These are phyloP conservation scores for Cadophora malorum DNA, from an alignment of 2,329 filamentous ascomycete genomes.

Conservation along the genomic window DNA sequence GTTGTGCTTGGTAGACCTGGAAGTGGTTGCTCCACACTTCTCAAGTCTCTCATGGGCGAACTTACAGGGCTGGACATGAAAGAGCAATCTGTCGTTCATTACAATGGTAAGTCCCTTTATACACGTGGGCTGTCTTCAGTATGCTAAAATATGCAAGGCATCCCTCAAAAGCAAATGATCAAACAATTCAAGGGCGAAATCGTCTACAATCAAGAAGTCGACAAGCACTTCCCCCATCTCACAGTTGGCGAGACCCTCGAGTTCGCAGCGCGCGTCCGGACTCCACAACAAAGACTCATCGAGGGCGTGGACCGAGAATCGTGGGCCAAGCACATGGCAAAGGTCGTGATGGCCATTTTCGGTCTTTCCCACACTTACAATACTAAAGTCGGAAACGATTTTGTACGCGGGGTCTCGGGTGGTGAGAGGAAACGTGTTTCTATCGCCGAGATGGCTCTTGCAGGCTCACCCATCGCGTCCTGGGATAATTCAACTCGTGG, in stretches of 20 bases:
- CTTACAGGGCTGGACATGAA: slow-evolving; percentile 62
- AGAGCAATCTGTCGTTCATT: slow-evolving; percentile 60
- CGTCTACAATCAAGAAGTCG: slow-evolving; percentile 78
- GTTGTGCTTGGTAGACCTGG: slow-evolving; percentile 72
- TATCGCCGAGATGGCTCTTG: slow-evolving; percentile 75
- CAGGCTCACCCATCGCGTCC: slow-evolving; percentile 54
- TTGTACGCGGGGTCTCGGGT: slow-evolving; percentile 72
- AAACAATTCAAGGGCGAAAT: slow-evolving; percentile 69
- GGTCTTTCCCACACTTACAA: slow-evolving; percentile 74
- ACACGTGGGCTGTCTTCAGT: slow-evolving; percentile 45
- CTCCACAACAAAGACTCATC: slow-evolving; percentile 63
- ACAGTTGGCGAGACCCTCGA: slow-evolving; percentile 77
- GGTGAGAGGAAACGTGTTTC: slow-evolving; percentile 81
- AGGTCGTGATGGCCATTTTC: slow-evolving; percentile 74
- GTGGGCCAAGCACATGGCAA: slow-evolving; percentile 49
- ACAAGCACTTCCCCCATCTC: slow-evolving; percentile 77
- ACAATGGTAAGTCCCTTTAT: slow-evolving; percentile 59
- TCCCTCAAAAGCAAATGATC: slow-evolving; percentile 56
- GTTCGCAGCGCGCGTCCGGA: slow-evolving; percentile 73
- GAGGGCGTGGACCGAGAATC: slow-evolving; percentile 64
- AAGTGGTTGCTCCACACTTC: slow-evolving; percentile 67
- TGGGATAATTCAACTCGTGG: slow-evolving; percentile 62
- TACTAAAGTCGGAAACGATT: slow-evolving; percentile 78
- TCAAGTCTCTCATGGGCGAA: slow-evolving; percentile 66
- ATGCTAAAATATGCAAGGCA: slow-evolving; percentile 56